A percentile compares a stretch with the other conserved stretches of the same genome.
phyloP scores from a whole-genome alignment of 352 stramenopile genomes.

The Albugo laibachii region DNA sequence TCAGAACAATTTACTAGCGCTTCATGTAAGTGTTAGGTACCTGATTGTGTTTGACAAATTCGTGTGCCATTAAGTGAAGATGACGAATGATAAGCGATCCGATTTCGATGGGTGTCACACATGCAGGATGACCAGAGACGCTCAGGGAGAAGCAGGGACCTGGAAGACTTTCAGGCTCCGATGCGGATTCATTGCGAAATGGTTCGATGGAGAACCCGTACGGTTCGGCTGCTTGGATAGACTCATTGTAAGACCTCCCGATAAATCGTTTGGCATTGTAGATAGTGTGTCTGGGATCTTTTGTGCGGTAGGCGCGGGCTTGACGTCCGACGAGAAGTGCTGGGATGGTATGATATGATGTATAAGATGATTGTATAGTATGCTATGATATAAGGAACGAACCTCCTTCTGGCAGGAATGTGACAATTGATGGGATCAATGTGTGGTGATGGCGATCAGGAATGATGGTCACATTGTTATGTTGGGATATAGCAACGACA shows the following conservation, averaged over 20 bases:
- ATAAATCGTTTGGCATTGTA: conserved; percentile 70
- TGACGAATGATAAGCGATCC: conserved; percentile 21
- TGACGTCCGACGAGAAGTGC: conserved; percentile 23
- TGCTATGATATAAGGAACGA: neutral
- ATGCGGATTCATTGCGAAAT: neutral
- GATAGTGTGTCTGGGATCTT: conserved; percentile 37
- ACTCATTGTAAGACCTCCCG: conserved; percentile 7
- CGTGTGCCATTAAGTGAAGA: conserved; percentile 20
- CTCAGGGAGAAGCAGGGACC: conserved; percentile 28
- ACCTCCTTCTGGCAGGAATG: conserved; percentile 32
- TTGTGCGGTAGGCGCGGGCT: conserved; percentile 22
- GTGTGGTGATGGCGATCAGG: conserved; percentile 20
- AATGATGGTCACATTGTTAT: conserved; percentile 42
- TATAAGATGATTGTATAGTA: too few species aligned
- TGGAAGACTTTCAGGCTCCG: neutral
- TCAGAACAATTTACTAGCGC: neutral
- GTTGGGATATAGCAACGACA: conserved; percentile 42
- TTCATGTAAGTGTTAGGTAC: conserved; percentile 2
- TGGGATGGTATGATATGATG: conserved; percentile 1
- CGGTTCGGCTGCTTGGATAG: neutral
- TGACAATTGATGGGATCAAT: conserved; percentile 44
- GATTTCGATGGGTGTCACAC: conserved; percentile 23
- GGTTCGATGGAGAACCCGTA: neutral
- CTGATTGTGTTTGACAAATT: conserved; percentile 42
- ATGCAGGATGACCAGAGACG: conserved; percentile 16